Evolutionary conservation across 768 basidiomycete species (phyloP), one percentile per base, ranked within the genome.

Genomic region (Termitomyces heimii): DNA sequence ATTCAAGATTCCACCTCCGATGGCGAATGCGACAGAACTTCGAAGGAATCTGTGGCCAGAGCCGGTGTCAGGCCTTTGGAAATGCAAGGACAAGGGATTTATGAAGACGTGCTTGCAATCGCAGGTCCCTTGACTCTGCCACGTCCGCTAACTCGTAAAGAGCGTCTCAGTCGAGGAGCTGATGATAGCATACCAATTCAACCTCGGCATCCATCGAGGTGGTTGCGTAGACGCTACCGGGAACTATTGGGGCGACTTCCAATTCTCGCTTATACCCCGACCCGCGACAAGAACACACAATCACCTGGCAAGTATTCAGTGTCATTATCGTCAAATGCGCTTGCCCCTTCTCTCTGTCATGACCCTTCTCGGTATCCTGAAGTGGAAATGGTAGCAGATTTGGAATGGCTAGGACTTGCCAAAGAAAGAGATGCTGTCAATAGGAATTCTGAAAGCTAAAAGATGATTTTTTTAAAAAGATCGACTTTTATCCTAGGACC

Each of bases 201-300:
- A 32, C 20, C 24, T 52, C 65, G 66, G 24, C 74, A 74, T 63
- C 71, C 73, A 45, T 77, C 77, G 52, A 72, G 79, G 48, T 82
- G 80, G 81, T 51, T 81, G 50, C 75, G 79, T 52, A 69, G 79
- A 54, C 73, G 86, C 50, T 90, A 84, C 60, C 81, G 77, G 53
- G 72, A 75, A 26, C 75, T 92, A n/a, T 72, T 92, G 8, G 73
- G 74, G 7, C 77, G 75, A n/a, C 58, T 85, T 26, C 90, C 90
- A 0, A 70, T 82, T 32, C 70, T 91, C 14, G 73, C 69, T 8
- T 77, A 74, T 62, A 65, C 62, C 46, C 56, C 43, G 6, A 37
- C 35, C 9, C 52, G 50, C 44, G 55, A 44, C 57, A 49, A 48
- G 14, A 48, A 49, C 57, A 49, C 12, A 42, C 61, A 52, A 40